These are phyloP conservation scores for Chlorella sorokiniana DNA, from an alignment of 139 green algal genomes.

Conservation along the genomic window DNA sequence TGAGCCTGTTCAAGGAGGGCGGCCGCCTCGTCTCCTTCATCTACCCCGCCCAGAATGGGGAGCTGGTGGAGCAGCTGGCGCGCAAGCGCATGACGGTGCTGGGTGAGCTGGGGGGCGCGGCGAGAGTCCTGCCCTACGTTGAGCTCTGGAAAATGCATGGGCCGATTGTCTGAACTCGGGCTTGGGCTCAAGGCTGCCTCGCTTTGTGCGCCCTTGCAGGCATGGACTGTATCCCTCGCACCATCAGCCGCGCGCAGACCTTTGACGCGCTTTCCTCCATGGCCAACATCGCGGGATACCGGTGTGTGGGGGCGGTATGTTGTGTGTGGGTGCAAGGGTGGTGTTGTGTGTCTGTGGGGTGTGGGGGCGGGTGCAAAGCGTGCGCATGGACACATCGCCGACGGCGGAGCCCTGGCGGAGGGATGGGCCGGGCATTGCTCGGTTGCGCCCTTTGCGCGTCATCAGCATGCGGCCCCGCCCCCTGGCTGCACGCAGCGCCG, in stretches of 20 bases:
- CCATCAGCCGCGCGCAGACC: slow-evolving; percentile 77
- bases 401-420: no score
- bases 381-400: no score
- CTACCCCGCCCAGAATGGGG: slow-evolving; percentile 80
- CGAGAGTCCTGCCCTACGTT: background rate
- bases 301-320: slow-evolving; percentile 22
- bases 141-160: background rate
- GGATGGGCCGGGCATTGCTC: no score
- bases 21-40: slow-evolving; percentile 77
- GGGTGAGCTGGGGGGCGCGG: slow-evolving; percentile 37
- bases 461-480: background rate
- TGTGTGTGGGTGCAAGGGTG: background rate
- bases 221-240: slow-evolving; percentile 92
- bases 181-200: no score
- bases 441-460: no score
- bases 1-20: slow-evolving; percentile 63
- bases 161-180: no score
- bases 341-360: background rate
- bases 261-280: slow-evolving; percentile 86
- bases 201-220: no score
- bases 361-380: no score
- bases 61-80: slow-evolving; percentile 69
- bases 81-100: slow-evolving; percentile 72
- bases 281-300: slow-evolving; percentile 88
- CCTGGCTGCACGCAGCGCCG: slow-evolving; percentile 53